Evolutionary conservation across 805 yeast species (phyloP).

Genomic region (Yarrowia divulgata): DNA sequence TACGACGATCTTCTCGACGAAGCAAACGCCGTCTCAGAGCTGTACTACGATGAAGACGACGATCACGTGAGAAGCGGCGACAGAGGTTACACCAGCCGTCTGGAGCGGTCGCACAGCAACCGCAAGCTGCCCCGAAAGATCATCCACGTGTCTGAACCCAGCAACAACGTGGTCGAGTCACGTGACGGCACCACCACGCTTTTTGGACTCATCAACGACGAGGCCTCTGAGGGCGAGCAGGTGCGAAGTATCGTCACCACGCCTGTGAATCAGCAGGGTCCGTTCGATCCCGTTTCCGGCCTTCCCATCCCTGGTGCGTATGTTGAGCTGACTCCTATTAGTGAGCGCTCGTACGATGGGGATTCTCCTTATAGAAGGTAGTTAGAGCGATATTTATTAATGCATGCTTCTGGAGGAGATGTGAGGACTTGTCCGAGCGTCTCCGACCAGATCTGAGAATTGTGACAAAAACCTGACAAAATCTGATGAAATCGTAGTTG

Average conservation of each 20-base stretch:
- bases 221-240: background rate
- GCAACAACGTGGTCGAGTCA: conserved; percentile 2
- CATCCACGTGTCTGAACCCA: conserved; percentile 3
- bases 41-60: conserved; percentile 32
- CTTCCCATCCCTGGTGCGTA: conserved; percentile 17
- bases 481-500: too few species aligned
- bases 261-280: conserved; percentile 23
- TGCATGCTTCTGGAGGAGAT: too few species aligned
- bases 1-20: conserved; percentile 30
- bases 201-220: conserved; percentile 15
- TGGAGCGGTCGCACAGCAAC: conserved; percentile 32
- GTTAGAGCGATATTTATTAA: conserved; percentile 1
- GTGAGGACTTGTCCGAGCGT: too few species aligned
- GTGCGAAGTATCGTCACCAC: conserved; percentile 3
- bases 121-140: conserved; percentile 23
- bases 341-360: conserved; percentile 21
- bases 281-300: conserved; percentile 24
- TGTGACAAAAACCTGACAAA: too few species aligned
- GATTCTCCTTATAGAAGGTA: conserved; percentile 28
- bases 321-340: conserved; percentile 34
- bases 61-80: background rate
- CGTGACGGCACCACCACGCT: conserved; percentile 20
- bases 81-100: background rate
- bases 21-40: conserved; percentile 21
- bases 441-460: too few species aligned